Evolutionary conservation across 345 rosid genomes (phyloP).

Genomic region (Bruguiera parviflora): DNA sequence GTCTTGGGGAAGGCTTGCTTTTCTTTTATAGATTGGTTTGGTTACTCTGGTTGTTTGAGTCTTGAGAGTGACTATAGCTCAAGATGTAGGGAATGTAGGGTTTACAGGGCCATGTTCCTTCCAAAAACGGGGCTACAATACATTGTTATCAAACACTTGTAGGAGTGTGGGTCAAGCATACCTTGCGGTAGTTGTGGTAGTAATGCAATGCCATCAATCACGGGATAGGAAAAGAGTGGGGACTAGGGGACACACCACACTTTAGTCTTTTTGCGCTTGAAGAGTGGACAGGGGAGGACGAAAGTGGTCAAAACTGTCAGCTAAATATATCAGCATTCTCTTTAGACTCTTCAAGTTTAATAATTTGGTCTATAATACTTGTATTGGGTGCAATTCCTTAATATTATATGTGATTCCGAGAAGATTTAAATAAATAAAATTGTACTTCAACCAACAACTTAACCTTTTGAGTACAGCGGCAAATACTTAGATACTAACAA

Average conservation of each 20-base stretch:
- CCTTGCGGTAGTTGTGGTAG: neutral
- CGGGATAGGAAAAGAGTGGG: slow-evolving; percentile 13
- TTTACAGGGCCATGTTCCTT: neutral
- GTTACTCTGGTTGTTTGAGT: slow-evolving; percentile 6
- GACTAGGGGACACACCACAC: neutral
- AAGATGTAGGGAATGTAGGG: slow-evolving; percentile 10
- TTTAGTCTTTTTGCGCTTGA: neutral
- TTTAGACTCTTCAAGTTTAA: too few species aligned
- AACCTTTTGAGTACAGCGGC: too few species aligned
- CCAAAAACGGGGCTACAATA: too few species aligned
- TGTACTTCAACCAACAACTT: too few species aligned
- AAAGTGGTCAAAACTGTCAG: neutral
- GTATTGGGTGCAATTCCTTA: too few species aligned
- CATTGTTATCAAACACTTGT: neutral
- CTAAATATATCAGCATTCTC: too few species aligned
- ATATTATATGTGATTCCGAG: too few species aligned
- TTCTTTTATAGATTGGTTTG: neutral
- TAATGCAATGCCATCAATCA: slow-evolving; percentile 23
- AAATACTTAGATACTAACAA: too few species aligned
- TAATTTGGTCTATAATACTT: too few species aligned
- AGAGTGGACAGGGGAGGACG: neutral
- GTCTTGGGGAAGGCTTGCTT: neutral
- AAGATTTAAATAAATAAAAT: too few species aligned
- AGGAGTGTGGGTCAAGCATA: slow-evolving; percentile 5
- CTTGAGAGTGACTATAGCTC: slow-evolving; percentile 23